phyloP scores from a whole-genome alignment of 371 early-diverging fungal species.

The Rhizomucor pusillus region DNA sequence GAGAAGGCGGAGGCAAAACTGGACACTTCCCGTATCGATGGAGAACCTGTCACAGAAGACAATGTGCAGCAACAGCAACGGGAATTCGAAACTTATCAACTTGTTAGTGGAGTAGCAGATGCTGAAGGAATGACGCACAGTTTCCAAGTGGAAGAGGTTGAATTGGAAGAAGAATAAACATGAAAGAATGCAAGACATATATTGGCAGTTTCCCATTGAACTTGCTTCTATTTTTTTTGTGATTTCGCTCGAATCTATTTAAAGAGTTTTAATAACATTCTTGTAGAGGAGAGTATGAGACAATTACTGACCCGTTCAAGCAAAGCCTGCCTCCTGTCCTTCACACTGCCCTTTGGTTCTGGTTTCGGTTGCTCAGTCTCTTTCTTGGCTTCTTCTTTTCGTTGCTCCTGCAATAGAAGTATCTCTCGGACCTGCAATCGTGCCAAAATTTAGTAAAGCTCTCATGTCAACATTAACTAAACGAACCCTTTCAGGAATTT shows the following conservation, averaged over 20 bases:
- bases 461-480: not conserved
- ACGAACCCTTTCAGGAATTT: conserved; percentile 34
- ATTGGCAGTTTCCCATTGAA: conserved; percentile 12
- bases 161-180: conserved; percentile 25
- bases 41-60: not conserved
- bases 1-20: conserved; percentile 8
- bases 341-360: conserved; percentile 27
- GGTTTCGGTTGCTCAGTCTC: conserved; percentile 13
- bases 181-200: not conserved
- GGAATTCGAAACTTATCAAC: conserved; percentile 18
- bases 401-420: conserved; percentile 23
- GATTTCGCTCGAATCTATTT: conserved; percentile 16
- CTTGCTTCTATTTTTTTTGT: conserved; percentile 5
- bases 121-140: conserved; percentile 32
- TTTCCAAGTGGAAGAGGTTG: conserved; percentile 30
- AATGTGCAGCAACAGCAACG: conserved; percentile 6
- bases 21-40: conserved; percentile 1
- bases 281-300: not conserved
- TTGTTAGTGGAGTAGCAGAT: conserved; percentile 39
- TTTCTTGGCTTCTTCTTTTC: conserved; percentile 16
- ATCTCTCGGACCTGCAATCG: conserved; percentile 20
- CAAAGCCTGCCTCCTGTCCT: conserved; percentile 35
- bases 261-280: not conserved
- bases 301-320: conserved; percentile 32
- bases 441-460: not conserved